Conservation (phyloP, 2,329 filamentous ascomycete species). For the Fusarium sp. region DNA sequence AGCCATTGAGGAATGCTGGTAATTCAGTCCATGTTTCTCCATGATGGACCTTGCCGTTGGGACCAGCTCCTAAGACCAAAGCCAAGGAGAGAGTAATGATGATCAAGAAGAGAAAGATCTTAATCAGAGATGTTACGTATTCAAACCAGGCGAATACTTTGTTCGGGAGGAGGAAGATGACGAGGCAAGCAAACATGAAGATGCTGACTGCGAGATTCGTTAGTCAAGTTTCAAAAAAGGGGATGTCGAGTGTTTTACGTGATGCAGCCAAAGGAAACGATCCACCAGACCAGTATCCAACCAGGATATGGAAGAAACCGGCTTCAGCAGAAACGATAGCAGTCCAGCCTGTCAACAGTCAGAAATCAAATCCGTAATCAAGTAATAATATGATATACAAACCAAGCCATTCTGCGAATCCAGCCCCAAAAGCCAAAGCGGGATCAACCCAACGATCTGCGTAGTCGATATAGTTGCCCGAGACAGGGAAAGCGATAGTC, state of each 20-base stretch:
- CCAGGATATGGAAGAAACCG: slow-evolving; percentile 34
- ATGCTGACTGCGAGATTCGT: slow-evolving; percentile 8
- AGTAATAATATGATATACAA: not conserved
- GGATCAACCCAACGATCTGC: slow-evolving; percentile 38
- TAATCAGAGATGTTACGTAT: slow-evolving; percentile 33
- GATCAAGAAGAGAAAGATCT: slow-evolving; percentile 34
- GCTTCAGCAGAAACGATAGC: slow-evolving; percentile 36
- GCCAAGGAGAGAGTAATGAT: slow-evolving; percentile 32
- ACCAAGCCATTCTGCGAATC: slow-evolving; percentile 44
- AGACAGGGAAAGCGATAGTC: slow-evolving; percentile 39
- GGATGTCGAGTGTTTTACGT: not conserved
- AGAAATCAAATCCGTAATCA: not conserved
- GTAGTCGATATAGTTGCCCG: slow-evolving; percentile 40
- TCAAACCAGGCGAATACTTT: slow-evolving; percentile 36
- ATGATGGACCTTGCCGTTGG: slow-evolving; percentile 24
- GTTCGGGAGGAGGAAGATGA: slow-evolving; percentile 38
- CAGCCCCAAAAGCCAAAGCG: slow-evolving; percentile 36
- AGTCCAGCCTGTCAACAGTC: slow-evolving; percentile 29
- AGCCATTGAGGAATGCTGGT: slow-evolving; percentile 30
- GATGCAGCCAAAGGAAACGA: slow-evolving; percentile 28
- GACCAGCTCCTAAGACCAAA: slow-evolving; percentile 26
- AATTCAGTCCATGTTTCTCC: slow-evolving; percentile 33
- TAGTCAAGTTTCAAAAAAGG: not conserved
- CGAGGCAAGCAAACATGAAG: slow-evolving; percentile 29
- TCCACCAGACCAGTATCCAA: slow-evolving; percentile 24